These are phyloP conservation scores for Colletotrichum endophyticum DNA, from an alignment of 2,329 filamentous ascomycete genomes.

Conservation along the genomic window DNA sequence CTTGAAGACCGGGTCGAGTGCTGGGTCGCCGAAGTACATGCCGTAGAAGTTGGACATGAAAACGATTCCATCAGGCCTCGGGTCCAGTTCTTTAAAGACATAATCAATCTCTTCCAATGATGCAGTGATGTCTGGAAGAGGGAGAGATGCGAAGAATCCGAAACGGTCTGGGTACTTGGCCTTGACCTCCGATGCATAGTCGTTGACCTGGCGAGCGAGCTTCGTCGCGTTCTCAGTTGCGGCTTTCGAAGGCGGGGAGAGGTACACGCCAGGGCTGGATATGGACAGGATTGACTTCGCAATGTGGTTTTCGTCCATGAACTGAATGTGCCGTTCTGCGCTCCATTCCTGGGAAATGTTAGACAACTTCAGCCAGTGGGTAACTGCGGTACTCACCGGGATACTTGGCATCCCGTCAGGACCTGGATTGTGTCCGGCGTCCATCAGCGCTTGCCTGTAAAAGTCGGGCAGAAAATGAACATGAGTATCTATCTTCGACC, in stretches of 20 bases:
- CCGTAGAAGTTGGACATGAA: constrained; percentile 59
- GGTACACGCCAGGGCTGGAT: constrained; percentile 28
- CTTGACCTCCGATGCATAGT: constrained; percentile 24
- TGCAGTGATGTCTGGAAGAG: constrained; percentile 52
- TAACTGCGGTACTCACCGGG: constrained; percentile 16
- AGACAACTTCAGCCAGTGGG: accelerated
- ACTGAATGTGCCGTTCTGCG: constrained; percentile 20
- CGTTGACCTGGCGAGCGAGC: constrained; percentile 25
- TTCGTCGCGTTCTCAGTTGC: constrained; percentile 35
- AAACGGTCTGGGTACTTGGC: constrained; percentile 30
- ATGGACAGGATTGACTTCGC: constrained; percentile 26
- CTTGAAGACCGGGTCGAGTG: constrained; percentile 50
- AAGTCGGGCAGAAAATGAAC: constrained; percentile 28
- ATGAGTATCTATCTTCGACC: constrained; percentile 27
- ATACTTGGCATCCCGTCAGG: constrained; percentile 29
- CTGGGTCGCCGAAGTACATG: constrained; percentile 52
- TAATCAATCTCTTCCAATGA: constrained; percentile 51
- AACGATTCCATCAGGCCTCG: constrained; percentile 51
- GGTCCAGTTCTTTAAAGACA: constrained; percentile 41
- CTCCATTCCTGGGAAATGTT: background rate
- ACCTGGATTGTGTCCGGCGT: constrained; percentile 25
- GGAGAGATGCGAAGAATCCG: constrained; percentile 58
- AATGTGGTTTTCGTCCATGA: constrained; percentile 25
- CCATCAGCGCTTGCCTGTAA: constrained; percentile 23
- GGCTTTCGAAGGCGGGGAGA: constrained; percentile 22